phyloP scores from a whole-genome alignment of 768 basidiomycete species.

The Terana coerulea region DNA sequence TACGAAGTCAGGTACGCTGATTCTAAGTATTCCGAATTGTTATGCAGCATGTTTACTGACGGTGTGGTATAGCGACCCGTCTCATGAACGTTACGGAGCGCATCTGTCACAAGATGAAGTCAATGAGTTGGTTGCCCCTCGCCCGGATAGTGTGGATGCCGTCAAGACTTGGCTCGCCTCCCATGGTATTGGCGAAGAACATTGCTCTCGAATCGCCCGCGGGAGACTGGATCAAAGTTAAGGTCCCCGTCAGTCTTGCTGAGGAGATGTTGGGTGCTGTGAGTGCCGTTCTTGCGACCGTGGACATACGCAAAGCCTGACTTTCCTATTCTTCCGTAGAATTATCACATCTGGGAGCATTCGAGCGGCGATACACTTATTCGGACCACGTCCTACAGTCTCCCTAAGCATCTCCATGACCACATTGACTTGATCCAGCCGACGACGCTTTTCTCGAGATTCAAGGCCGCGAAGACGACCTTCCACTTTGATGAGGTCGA shows the following conservation, averaged over 20 bases:
- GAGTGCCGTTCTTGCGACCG: too few species aligned
- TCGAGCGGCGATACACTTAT: conserved; percentile 48
- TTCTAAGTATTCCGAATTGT: neutral
- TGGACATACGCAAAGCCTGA: too few species aligned
- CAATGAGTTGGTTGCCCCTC: conserved; percentile 57
- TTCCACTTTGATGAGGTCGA: conserved; percentile 20
- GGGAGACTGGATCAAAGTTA: conserved; percentile 64
- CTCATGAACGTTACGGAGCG: conserved; percentile 28
- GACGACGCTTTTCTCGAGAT: conserved; percentile 61
- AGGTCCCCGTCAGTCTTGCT: conserved; percentile 51
- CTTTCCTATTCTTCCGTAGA: conserved; percentile 34
- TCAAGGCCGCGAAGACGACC: conserved; percentile 39
- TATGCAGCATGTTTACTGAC: too few species aligned
- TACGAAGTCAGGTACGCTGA: conserved; percentile 39
- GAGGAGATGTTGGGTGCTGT: conserved; percentile 72
- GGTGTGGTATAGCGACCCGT: conserved; percentile 17
- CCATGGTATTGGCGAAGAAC: conserved; percentile 47
- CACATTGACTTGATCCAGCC: conserved; percentile 70
- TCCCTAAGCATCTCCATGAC: conserved; percentile 52
- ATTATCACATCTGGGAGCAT: conserved; percentile 62
- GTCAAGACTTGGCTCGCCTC: conserved; percentile 61
- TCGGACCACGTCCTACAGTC: conserved; percentile 63
- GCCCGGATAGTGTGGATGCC: conserved; percentile 42
- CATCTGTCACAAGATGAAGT: conserved; percentile 61
- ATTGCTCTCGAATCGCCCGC: conserved; percentile 55